Conservation (phyloP, 129 eudicot species). For the Cynara cardunculus region DNA sequence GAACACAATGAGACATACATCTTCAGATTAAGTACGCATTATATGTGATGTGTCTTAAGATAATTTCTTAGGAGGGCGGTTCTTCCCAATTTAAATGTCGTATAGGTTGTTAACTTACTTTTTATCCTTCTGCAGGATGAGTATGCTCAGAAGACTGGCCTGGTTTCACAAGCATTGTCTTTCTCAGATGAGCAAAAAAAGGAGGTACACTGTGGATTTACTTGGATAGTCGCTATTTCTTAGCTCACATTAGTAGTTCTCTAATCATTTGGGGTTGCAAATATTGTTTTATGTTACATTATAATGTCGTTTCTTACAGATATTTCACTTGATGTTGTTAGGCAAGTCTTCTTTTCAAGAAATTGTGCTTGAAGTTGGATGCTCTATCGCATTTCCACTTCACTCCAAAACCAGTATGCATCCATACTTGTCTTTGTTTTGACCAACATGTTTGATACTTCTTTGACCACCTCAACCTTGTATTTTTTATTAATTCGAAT, state of each 20-base stretch:
- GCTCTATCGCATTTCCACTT: conserved; percentile 98
- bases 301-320: conserved; percentile 1
- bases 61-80: neutral
- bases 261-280: neutral
- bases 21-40: neutral
- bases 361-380: conserved; percentile 75
- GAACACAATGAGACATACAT: neutral
- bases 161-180: conserved; percentile 71
- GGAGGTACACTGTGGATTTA: conserved; percentile 46
- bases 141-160: conserved; percentile 78
- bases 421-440: neutral
- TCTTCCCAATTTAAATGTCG: too few relatives aligned
- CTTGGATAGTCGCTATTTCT: neutral
- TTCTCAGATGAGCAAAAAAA: conserved; percentile 78
- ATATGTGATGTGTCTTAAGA: neutral
- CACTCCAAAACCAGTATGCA: conserved; percentile 88
- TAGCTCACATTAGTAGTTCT: neutral
- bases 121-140: conserved; percentile 61
- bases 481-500: neutral
- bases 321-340: conserved; percentile 27
- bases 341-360: conserved; percentile 76
- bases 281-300: neutral
- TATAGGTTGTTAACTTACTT: neutral
- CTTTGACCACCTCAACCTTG: neutral
- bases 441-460: neutral